Evolutionary conservation across 148 eudicot genomes (phyloP).

Genomic region (Vaccinium corymbosum): DNA sequence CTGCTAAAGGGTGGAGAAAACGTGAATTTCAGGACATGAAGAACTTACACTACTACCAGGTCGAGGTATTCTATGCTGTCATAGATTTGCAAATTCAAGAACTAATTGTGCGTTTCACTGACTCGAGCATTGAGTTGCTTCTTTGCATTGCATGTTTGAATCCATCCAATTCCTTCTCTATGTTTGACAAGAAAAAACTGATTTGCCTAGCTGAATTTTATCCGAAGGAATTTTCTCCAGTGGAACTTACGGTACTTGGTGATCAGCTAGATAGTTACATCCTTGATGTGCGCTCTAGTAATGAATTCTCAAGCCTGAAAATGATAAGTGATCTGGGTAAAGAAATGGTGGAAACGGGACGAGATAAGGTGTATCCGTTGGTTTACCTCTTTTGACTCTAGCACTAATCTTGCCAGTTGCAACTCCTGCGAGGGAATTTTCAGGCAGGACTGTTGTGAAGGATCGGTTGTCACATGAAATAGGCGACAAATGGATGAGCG

Average conservation of each 20-base stretch:
- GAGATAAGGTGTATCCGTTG: not conserved
- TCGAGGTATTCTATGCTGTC: not conserved
- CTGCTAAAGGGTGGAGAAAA: not conserved
- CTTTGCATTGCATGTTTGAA: not conserved
- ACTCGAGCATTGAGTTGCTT: not conserved
- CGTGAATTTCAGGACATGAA: not conserved
- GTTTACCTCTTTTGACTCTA: not conserved
- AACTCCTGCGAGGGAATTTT: not conserved
- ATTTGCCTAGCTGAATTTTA: not conserved
- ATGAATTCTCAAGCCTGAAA: not conserved
- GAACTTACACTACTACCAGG: not conserved
- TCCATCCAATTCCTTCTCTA: not conserved
- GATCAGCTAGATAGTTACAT: not conserved
- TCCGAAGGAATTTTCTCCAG: not conserved
- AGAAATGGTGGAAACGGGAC: not conserved
- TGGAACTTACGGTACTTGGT: not conserved
- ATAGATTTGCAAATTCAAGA: not conserved
- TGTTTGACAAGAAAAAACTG: not conserved
- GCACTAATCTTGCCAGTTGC: not conserved
- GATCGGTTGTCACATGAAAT: not conserved
- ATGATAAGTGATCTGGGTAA: not conserved
- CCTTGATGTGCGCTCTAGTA: not conserved
- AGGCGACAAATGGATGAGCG: not conserved
- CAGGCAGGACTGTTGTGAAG: not conserved
- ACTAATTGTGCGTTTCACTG: not conserved